Base-by-base conservation (phyloP, 805 yeast species). In the Metschnikowia sp. region DNA sequence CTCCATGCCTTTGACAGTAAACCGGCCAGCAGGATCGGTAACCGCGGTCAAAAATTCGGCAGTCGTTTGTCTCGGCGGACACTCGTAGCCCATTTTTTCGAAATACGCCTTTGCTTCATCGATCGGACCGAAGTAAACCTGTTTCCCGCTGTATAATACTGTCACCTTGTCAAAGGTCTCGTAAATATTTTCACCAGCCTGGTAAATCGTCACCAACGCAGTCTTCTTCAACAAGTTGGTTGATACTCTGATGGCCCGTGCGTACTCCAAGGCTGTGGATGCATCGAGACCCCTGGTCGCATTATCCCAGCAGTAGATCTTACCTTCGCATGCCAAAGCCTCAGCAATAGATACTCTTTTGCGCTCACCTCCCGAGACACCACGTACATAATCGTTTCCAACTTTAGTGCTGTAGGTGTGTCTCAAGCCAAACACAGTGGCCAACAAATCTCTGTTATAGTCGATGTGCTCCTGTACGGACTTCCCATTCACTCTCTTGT, bases 41-140 rank as follows among this genome's bases (percentile, higher is more conserved):
- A 84, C 73, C 1, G 88, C 80, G 2, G 88, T 84, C 57, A 84
- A 66, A 60, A 83, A 84, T 59, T 84, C 89, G 11, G 88, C 85
- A 12, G 88, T 80, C 3, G 86, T 76, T 67, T 82, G 87, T 57
- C 89, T 74, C 8, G 77, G 69, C 19, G 85, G 86, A 52, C 84
- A 81, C 34, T 69, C 63, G 56, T 71, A 85, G 18, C 91, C 91
- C 85, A 85, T 79, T 18, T 71, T 69, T 51, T 74, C 75, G 59
- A 85, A 85, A 61, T 77, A 85, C 28, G 66, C 63, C 54, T 77
- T 78, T 8, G 86, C 88, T 34, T 70, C 64, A 1, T 59, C 61
- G 6, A 75, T 69, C 10, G 81, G 78, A n/a, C 92, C 92, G 59
- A 72, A 85, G 59, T 69, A 85, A 42, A 86, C 72, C 64, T 84